These are phyloP conservation scores for Alternaria sp. DNA, from an alignment of 2,329 filamentous ascomycete genomes.

Conservation along the genomic window DNA sequence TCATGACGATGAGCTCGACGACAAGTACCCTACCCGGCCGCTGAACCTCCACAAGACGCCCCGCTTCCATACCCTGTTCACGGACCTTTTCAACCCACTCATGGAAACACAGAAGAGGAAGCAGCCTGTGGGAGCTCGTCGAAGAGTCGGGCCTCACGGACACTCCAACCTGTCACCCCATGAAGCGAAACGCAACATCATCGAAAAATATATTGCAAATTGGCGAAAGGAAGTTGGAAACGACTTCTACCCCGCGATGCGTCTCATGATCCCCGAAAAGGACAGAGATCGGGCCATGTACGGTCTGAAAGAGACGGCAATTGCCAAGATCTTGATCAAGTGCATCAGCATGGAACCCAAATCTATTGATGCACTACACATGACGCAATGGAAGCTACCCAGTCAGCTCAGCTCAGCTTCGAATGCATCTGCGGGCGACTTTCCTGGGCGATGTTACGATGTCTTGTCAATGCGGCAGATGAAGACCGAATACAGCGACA, in stretches of 20 bases:
- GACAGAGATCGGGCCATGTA: slow-evolving; percentile 93
- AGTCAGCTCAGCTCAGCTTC: slow-evolving; percentile 58
- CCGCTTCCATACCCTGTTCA: slow-evolving; percentile 80
- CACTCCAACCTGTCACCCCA: slow-evolving; percentile 69
- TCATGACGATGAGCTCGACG: slow-evolving; percentile 55
- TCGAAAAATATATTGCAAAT: slow-evolving; percentile 81
- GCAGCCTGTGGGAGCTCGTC: slow-evolving; percentile 59
- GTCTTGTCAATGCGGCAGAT: slow-evolving; percentile 84
- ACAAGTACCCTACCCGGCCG: slow-evolving; percentile 76
- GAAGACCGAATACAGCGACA: slow-evolving; percentile 72
- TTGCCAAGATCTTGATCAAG: slow-evolving; percentile 89
- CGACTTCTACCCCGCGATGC: slow-evolving; percentile 91
- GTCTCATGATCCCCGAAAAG: slow-evolving; percentile 90
- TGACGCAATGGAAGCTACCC: slow-evolving; percentile 92
- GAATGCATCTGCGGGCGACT: slow-evolving; percentile 78
- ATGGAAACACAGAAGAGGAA: slow-evolving; percentile 78
- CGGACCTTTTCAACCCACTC: slow-evolving; percentile 80
- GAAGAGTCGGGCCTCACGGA: slow-evolving; percentile 67
- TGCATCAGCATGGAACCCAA: slow-evolving; percentile 90
- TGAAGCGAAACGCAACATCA: slow-evolving; percentile 79
- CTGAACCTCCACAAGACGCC: slow-evolving; percentile 80
- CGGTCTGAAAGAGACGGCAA: slow-evolving; percentile 88
- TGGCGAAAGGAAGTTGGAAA: slow-evolving; percentile 90
- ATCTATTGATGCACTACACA: slow-evolving; percentile 87
- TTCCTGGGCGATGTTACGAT: slow-evolving; percentile 86